Conservation (phyloP, 139 green algal species). For the Monoraphidium neglectum region DNA sequence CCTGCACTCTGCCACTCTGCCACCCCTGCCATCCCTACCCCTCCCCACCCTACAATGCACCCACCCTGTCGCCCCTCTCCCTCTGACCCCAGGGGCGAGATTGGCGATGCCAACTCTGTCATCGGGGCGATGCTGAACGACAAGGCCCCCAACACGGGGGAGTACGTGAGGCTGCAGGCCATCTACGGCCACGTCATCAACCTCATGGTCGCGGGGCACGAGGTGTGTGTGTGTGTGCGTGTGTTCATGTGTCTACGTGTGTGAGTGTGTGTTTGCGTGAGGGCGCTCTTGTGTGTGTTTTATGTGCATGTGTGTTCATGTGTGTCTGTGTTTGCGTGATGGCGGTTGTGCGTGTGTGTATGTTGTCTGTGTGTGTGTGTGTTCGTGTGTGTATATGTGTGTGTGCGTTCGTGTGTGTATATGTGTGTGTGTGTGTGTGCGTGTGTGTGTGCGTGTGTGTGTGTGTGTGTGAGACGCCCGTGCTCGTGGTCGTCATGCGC, state of each 20-base stretch:
- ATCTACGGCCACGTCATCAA: conserved; percentile 25
- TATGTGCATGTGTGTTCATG: not conserved
- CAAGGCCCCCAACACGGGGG: conserved; percentile 2
- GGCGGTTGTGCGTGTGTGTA: no score
- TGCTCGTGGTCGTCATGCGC: no score
- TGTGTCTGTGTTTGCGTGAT: no score
- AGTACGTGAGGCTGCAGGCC: conserved; percentile 16
- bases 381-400: no score
- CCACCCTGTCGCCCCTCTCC: no score
- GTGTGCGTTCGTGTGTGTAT: no score
- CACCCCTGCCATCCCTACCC: not conserved
- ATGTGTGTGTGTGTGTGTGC: no score
- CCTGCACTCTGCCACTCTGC: not conserved
- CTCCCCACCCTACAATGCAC: not conserved
- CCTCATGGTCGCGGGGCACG: conserved; percentile 18
- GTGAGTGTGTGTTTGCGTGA: not conserved
- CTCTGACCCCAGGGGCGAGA: no score
- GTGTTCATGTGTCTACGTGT: not conserved
- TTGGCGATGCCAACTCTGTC: conserved; percentile 2
- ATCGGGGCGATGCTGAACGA: conserved; percentile 14
- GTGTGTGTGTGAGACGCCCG: no score
- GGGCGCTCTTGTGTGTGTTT: not conserved
- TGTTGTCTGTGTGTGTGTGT: no score
- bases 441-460: no score
- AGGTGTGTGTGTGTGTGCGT: not conserved